phyloP scores from a whole-genome alignment of 2,329 filamentous ascomycete species.

The Pyrenochaeta sp. region DNA sequence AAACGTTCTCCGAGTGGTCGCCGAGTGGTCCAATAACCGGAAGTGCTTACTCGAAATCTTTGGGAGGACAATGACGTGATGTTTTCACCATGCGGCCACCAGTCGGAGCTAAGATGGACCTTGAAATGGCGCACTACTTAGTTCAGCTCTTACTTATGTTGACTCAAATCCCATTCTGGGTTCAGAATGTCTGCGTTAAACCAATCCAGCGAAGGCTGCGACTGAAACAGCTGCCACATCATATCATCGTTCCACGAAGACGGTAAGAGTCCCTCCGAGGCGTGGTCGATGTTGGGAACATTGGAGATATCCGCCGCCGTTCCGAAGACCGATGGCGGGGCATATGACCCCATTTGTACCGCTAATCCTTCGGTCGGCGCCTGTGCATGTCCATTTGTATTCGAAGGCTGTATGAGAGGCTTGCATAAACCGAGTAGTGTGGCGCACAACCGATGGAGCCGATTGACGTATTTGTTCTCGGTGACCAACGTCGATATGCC shows the following conservation, averaged over 20 bases:
- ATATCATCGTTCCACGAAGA: constrained; percentile 44
- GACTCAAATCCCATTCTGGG: constrained; percentile 30
- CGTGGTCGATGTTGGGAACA: background rate
- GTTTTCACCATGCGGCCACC: too few species aligned
- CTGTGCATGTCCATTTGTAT: background rate
- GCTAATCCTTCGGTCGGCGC: background rate
- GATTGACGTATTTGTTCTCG: constrained; percentile 41
- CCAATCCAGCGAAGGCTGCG: constrained; percentile 45
- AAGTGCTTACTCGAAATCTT: too few species aligned
- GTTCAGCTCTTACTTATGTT: constrained; percentile 12
- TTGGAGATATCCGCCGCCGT: background rate
- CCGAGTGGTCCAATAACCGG: too few species aligned
- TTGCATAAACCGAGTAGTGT: constrained; percentile 41
- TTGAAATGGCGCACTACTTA: background rate
- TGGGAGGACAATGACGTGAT: too few species aligned
- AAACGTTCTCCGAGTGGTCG: background rate
- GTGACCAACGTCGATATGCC: constrained; percentile 36
- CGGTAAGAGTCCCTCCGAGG: constrained; percentile 12
- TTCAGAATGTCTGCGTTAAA: constrained; percentile 45
- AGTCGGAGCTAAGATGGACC: too few species aligned
- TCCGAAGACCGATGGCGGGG: constrained; percentile 1
- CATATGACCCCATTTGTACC: background rate
- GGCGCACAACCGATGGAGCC: constrained; percentile 37
- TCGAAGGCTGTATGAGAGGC: constrained; percentile 30
- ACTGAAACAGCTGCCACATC: constrained; percentile 46